A percentile compares a stretch with the other conserved stretches of the same genome.
Evolutionary conservation across 352 stramenopile genomes (phyloP).

Genomic region (Phytophthora ohioensis): DNA sequence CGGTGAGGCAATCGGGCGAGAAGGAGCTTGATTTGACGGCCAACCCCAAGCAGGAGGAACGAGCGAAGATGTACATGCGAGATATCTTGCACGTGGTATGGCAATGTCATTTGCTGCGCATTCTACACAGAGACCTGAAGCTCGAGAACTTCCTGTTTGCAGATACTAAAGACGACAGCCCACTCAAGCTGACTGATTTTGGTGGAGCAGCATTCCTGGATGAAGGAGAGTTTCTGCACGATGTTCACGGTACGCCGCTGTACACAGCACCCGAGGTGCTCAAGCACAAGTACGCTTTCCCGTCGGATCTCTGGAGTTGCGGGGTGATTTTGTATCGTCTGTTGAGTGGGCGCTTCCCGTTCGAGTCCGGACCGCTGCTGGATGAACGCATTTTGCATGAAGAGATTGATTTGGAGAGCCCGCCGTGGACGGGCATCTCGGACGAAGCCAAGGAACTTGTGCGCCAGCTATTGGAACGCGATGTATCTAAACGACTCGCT

Average conservation of each 20-base stretch:
- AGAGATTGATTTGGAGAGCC: conserved; percentile 58
- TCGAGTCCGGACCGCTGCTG: conserved; percentile 62
- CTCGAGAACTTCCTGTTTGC: conserved; percentile 87
- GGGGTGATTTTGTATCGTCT: conserved; percentile 81
- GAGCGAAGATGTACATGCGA: conserved; percentile 72
- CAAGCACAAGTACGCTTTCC: conserved; percentile 65
- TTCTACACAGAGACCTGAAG: conserved; percentile 81
- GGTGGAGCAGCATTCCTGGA: conserved; percentile 69
- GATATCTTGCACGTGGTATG: conserved; percentile 84
- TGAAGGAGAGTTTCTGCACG: conserved; percentile 47
- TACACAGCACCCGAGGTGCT: conserved; percentile 84
- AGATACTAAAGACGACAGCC: conserved; percentile 60
- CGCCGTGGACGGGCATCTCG: conserved; percentile 64
- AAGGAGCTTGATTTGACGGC: conserved; percentile 21
- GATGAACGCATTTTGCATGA: conserved; percentile 74
- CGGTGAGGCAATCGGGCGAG: conserved; percentile 39
- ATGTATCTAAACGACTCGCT: conserved; percentile 54
- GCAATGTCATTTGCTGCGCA: conserved; percentile 80
- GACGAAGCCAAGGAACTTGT: conserved; percentile 68
- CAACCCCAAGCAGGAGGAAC: conserved; percentile 43
- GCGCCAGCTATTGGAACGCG: conserved; percentile 53
- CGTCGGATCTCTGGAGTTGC: conserved; percentile 83
- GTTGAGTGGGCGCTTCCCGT: conserved; percentile 69
- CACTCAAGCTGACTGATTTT: conserved; percentile 85
- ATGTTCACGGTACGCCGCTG: conserved; percentile 72